A percentile compares a stretch with the other conserved stretches of the same genome.
Conservation (phyloP, 2,329 filamentous ascomycete species). For the Teratosphaeria pseudoeucalypti region DNA sequence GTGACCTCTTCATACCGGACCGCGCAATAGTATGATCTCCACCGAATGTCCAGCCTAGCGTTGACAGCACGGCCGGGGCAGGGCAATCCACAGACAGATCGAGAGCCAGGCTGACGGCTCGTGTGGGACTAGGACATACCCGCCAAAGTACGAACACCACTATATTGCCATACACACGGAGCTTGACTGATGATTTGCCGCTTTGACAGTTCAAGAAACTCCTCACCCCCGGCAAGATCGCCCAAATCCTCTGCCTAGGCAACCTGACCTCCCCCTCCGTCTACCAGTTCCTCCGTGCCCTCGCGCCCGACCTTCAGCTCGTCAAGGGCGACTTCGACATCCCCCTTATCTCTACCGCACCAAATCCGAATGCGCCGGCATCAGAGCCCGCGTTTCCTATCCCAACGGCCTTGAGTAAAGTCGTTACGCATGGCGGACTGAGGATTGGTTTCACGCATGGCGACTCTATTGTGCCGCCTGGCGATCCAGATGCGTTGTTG, state of each 20-base stretch:
- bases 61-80: background rate
- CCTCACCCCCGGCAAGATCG: slow-evolving; percentile 48
- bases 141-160: slow-evolving; percentile 54
- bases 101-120: slow-evolving; percentile 14
- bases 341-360: slow-evolving; percentile 44
- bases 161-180: background rate
- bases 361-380: background rate
- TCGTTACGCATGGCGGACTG: slow-evolving; percentile 58
- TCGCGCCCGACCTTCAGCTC: slow-evolving; percentile 54
- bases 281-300: slow-evolving; percentile 45
- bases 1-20: slow-evolving; percentile 89
- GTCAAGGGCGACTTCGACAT: slow-evolving; percentile 62
- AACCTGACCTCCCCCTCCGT: slow-evolving; percentile 49
- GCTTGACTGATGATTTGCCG: slow-evolving; percentile 1
- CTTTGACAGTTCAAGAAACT: slow-evolving; percentile 42
- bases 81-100: background rate
- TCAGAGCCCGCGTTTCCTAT: slow-evolving; percentile 20
- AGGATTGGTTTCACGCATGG: slow-evolving; percentile 63
- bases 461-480: slow-evolving; percentile 59
- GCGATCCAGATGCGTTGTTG: slow-evolving; percentile 55
- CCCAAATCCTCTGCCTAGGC: slow-evolving; percentile 48
- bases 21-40: slow-evolving; percentile 56
- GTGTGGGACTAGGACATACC: slow-evolving; percentile 56
- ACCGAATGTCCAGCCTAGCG: slow-evolving; percentile 3
- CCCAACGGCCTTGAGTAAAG: slow-evolving; percentile 50